phyloP scores from a whole-genome alignment of 2,329 filamentous ascomycete species.

The Alternaria incomplexa region DNA sequence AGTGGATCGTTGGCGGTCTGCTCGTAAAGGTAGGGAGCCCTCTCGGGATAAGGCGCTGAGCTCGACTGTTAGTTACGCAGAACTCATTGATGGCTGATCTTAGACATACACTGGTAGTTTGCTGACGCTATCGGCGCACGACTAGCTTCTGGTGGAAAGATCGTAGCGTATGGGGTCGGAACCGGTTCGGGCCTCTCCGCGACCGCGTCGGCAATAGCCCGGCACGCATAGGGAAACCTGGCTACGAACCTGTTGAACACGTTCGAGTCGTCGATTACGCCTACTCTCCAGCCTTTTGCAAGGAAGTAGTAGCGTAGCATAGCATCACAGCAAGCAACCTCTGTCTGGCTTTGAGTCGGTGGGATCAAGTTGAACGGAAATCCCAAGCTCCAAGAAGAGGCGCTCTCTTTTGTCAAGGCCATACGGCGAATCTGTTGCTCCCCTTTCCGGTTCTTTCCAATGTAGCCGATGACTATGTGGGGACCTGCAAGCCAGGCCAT shows the following conservation, averaged over 20 bases:
- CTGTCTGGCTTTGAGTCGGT: neutral
- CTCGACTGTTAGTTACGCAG: neutral
- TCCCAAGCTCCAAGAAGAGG: neutral
- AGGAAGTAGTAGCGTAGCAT: neutral
- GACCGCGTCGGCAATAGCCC: neutral
- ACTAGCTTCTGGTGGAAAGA: neutral
- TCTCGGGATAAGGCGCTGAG: neutral
- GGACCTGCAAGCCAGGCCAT: neutral
- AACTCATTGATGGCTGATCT: neutral
- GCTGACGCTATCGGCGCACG: neutral
- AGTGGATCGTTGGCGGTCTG: neutral
- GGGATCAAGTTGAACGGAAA: neutral
- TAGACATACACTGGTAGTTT: neutral
- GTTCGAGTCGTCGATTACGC: neutral
- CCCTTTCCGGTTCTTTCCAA: neutral
- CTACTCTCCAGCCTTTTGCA: neutral
- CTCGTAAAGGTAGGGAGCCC: neutral
- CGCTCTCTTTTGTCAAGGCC: neutral
- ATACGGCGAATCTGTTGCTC: neutral
- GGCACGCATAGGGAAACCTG: neutral
- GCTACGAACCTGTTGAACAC: neutral
- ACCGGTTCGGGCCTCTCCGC: neutral
- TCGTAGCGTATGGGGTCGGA: accelerated
- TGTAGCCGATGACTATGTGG: no score
- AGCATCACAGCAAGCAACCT: neutral